Conservation (phyloP, 2,329 filamentous ascomycete genomes). For the Clonostachys rosea region DNA sequence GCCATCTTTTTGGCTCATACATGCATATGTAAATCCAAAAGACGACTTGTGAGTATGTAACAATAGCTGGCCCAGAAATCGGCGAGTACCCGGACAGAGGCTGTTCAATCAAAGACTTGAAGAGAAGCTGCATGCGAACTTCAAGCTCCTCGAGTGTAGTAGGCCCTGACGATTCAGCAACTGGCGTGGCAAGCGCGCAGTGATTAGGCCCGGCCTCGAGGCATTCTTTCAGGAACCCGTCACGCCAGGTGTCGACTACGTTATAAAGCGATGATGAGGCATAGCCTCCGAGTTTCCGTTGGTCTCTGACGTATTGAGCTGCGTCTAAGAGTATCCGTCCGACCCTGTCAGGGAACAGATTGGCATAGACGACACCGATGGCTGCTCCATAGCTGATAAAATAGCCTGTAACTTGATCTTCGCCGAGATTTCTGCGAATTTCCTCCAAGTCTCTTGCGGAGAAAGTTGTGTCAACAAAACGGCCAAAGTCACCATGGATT, state of each 20-base stretch:
- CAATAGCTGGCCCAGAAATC: constrained; percentile 31
- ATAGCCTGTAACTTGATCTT: constrained; percentile 40
- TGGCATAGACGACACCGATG: constrained; percentile 46
- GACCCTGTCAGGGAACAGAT: constrained; percentile 42
- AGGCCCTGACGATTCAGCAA: constrained; percentile 5
- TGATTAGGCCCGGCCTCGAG: constrained; percentile 37
- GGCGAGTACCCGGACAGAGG: constrained; percentile 31
- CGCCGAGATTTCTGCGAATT: constrained; percentile 37
- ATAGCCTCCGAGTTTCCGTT: constrained; percentile 38
- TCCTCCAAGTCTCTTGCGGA: constrained; percentile 44
- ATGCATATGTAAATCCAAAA: constrained; percentile 30
- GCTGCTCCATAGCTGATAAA: constrained; percentile 47
- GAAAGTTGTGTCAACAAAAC: constrained; percentile 39
- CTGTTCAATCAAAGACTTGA: constrained; percentile 27
- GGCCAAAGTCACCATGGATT: constrained; percentile 34
- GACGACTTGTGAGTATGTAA: constrained; percentile 40
- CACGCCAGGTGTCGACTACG: constrained; percentile 40
- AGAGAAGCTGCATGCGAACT: constrained; percentile 28
- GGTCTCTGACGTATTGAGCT: constrained; percentile 39
- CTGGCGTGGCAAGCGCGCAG: constrained; percentile 35
- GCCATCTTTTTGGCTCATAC: constrained; percentile 39
- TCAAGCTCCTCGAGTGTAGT: constrained; percentile 29
- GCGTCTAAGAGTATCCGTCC: constrained; percentile 45
- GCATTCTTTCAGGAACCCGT: constrained; percentile 46
- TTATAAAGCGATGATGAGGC: constrained; percentile 43